phyloP scores from a whole-genome alignment of 2,329 filamentous ascomycete species.

The Aspergillus ibericus region DNA sequence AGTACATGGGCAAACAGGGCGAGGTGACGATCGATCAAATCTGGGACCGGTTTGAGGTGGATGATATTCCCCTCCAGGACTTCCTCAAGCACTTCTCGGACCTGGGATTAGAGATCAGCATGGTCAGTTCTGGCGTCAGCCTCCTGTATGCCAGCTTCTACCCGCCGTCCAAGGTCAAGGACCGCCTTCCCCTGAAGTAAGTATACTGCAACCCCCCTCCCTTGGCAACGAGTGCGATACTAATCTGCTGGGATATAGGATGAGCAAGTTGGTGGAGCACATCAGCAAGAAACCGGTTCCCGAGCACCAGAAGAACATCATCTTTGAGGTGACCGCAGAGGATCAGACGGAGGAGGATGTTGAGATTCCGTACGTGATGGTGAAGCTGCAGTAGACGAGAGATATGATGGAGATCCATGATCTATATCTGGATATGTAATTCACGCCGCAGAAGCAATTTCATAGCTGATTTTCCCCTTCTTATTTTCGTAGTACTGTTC shows the following conservation, averaged over 20 bases:
- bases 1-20: conserved; percentile 75
- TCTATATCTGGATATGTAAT: neutral
- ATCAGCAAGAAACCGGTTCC: conserved; percentile 93
- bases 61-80: conserved; percentile 79
- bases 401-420: neutral
- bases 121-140: conserved; percentile 97
- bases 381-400: conserved; percentile 58
- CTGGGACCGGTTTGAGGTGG: conserved; percentile 94
- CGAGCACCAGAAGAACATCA: conserved; percentile 88
- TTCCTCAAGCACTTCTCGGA: conserved; percentile 80
- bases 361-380: conserved; percentile 94
- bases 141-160: conserved; percentile 94
- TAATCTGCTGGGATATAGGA: conserved; percentile 53
- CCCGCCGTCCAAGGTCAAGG: conserved; percentile 76
- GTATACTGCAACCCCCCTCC: conserved; percentile 31
- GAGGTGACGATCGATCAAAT: conserved; percentile 87
- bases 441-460: neutral
- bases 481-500: neutral
- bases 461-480: neutral
- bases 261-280: conserved; percentile 82
- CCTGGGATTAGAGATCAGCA: conserved; percentile 78
- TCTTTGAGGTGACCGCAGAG: conserved; percentile 93
- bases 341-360: conserved; percentile 89
- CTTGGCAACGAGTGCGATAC: conserved; percentile 9
- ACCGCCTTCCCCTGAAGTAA: conserved; percentile 71